A percentile compares a stretch with the other conserved stretches of the same genome.
phyloP scores from a whole-genome alignment of 352 stramenopile species.

The Globisporangium spinosum region DNA sequence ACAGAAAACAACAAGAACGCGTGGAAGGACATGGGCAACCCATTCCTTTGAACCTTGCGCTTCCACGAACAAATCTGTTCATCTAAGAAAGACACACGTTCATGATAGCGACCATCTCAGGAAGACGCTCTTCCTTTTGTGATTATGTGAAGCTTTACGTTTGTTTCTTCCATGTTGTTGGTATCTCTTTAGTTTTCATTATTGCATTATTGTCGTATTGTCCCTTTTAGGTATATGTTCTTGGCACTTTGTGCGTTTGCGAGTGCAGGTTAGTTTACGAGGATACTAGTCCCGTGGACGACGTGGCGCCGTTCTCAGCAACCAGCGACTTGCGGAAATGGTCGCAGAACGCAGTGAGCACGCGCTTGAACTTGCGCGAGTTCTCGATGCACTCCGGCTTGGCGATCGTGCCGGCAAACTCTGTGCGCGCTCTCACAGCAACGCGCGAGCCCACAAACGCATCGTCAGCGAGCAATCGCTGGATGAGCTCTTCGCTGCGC shows the following conservation, averaged over 20 bases:
- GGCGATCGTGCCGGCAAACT: slow-evolving; percentile 61
- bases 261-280: slow-evolving; percentile 8
- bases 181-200: slow-evolving; percentile 5
- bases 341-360: slow-evolving; percentile 71
- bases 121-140: not conserved
- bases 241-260: not conserved
- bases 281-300: slow-evolving; percentile 18
- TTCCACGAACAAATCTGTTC: not conserved
- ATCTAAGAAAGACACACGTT: not conserved
- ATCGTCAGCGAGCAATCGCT: slow-evolving; percentile 52
- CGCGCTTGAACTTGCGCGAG: slow-evolving; percentile 74
- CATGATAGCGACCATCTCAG: not conserved
- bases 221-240: not conserved
- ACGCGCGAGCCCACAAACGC: slow-evolving; percentile 65
- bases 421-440: slow-evolving; percentile 36
- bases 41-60: slow-evolving; percentile 41
- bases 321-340: slow-evolving; percentile 66
- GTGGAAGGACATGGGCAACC: slow-evolving; percentile 67
- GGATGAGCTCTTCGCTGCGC: slow-evolving; percentile 60
- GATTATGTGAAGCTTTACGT: not conserved
- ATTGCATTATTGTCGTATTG: slow-evolving; percentile 5
- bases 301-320: not conserved
- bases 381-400: slow-evolving; percentile 65
- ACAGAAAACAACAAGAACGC: slow-evolving; percentile 54
- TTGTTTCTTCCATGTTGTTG: not conserved